phyloP scores from a whole-genome alignment of 1,284 basidiomycete genomes.

The Cryptococcus depauperatus region DNA sequence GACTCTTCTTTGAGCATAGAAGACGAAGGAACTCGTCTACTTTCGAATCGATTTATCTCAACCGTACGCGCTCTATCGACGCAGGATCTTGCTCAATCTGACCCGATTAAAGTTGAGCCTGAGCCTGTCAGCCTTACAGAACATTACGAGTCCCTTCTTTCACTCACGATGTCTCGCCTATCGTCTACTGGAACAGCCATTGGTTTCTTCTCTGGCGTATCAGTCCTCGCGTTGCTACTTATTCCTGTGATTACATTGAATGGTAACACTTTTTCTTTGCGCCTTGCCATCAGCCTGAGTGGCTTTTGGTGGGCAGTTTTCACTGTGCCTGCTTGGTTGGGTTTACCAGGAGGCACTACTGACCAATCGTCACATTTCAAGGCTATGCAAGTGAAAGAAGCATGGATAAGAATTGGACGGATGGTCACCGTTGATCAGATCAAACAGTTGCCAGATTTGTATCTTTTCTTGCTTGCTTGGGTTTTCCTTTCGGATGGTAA shows the following conservation, averaged over 20 bases:
- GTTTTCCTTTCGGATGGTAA: conserved; percentile 80
- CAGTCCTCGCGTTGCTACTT: conserved; percentile 64
- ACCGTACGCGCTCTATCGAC: conserved; percentile 13
- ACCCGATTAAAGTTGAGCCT: not conserved
- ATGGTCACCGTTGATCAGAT: conserved; percentile 67
- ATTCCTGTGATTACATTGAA: conserved; percentile 60
- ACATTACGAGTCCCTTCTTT: conserved; percentile 53
- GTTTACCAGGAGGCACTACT: conserved; percentile 52
- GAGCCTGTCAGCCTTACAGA: not conserved
- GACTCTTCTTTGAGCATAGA: not conserved
- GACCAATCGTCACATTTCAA: conserved; percentile 29
- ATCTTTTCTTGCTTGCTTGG: conserved; percentile 80
- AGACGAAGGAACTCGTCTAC: conserved; percentile 17
- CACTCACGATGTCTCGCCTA: conserved; percentile 63
- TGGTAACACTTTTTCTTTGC: conserved; percentile 64
- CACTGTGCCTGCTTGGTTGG: conserved; percentile 63
- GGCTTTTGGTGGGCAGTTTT: conserved; percentile 79
- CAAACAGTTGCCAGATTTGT: conserved; percentile 66
- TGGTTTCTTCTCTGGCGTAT: conserved; percentile 62
- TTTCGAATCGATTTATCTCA: conserved; percentile 16
- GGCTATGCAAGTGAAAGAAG: conserved; percentile 16
- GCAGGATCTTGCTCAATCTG: conserved; percentile 11
- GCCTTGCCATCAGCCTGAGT: conserved; percentile 68
- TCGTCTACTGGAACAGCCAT: conserved; percentile 74
- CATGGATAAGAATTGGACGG: conserved; percentile 38